Evolutionary conservation across 192 early-diverging fungal genomes (phyloP), one percentile per base, ranked within the genome.

Genomic region (Coemansia sp.): DNA sequence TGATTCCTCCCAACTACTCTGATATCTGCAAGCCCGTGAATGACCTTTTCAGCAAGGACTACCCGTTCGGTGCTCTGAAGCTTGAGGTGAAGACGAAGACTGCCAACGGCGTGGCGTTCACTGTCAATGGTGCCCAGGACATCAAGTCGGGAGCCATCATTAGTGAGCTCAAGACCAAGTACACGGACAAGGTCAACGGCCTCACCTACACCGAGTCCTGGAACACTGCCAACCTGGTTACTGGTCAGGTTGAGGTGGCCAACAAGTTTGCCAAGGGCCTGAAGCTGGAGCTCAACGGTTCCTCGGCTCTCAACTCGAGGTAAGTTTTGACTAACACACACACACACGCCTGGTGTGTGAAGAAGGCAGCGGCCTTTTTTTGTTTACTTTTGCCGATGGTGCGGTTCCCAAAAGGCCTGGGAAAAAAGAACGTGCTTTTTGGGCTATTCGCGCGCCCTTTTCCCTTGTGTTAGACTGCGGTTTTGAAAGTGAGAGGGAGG

Each of bases 81-180:
- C 89, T 99, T 60, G 96, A 99, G 67, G 85, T 92, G 75, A 96
- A 96, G 87, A 94, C 92, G 66, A 85, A 82, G 56, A 88, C 94
- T 48, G 76, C 91, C 54, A 94, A 91, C 76, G 94, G 94, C 72
- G 91, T 99, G 25, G 86, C 86, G 47, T 99, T 99, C 81, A 96
- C 90, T 52, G 91, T 98, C 46, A 82, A 82, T 64, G 96, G 95
- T 47, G 67, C 77, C 45, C 90, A 93, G 76, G 92, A 98, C 77
- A 84, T 85, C 79, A 99, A 99, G 85, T 82, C 86, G 47, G 92
- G 92, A 33, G 78, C 73, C 63, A 97, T 99, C 62, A 80, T 86
- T 59, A 88, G 89, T 75, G 94, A 99, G 64, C 78, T 99, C 67
- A 95, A 96, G 85, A 88, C 89, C 77, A 99, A 98, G 83, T 98